Percentiles rank a stretch among this genome's conserved stretches.
Evolutionary conservation across 495 filamentous ascomycete genomes (phyloP).

Genomic region (Thermothielavioides terrestris): DNA sequence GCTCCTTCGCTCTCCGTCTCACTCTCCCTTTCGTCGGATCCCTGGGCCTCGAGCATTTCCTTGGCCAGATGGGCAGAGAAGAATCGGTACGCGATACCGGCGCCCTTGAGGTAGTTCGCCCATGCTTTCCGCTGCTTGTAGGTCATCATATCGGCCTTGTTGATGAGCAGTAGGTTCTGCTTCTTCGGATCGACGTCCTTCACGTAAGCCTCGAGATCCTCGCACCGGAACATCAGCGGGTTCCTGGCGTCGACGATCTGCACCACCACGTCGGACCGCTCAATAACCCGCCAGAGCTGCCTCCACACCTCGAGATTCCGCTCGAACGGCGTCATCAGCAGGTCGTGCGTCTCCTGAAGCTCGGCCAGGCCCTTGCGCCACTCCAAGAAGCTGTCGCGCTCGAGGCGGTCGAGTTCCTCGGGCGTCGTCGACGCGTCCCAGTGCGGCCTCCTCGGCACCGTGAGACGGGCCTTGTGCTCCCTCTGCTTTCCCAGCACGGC

Average conservation of each 20-base stretch:
- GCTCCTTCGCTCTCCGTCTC: constrained; percentile 31
- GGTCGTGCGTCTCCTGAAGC: constrained; percentile 82
- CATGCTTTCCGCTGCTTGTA: constrained; percentile 71
- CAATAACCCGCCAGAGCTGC: constrained; percentile 97
- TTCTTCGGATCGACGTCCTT: constrained; percentile 84
- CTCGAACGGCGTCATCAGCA: constrained; percentile 98
- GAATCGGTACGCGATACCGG: constrained; percentile 80
- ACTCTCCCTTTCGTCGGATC: constrained; percentile 35
- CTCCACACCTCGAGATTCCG: constrained; percentile 97
- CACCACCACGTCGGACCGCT: constrained; percentile 89
- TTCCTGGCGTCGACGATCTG: constrained; percentile 98
- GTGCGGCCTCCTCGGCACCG: constrained; percentile 78
- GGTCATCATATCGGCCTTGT: constrained; percentile 99
- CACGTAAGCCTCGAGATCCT: constrained; percentile 89
- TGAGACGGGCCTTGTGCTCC: constrained; percentile 65
- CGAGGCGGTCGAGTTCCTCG: constrained; percentile 66
- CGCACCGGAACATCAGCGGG: constrained; percentile 85
- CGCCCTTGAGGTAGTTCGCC: constrained; percentile 79
- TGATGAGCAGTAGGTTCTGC: constrained; percentile 86
- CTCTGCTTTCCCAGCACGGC: constrained; percentile 69
- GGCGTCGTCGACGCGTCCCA: constrained; percentile 84
- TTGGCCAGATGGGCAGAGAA: constrained; percentile 92
- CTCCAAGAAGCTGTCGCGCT: constrained; percentile 71
- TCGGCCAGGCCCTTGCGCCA: constrained; percentile 91
- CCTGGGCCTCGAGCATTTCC: constrained; percentile 66